phyloP scores from a whole-genome alignment of 768 basidiomycete species.

The Suillus variegatus region DNA sequence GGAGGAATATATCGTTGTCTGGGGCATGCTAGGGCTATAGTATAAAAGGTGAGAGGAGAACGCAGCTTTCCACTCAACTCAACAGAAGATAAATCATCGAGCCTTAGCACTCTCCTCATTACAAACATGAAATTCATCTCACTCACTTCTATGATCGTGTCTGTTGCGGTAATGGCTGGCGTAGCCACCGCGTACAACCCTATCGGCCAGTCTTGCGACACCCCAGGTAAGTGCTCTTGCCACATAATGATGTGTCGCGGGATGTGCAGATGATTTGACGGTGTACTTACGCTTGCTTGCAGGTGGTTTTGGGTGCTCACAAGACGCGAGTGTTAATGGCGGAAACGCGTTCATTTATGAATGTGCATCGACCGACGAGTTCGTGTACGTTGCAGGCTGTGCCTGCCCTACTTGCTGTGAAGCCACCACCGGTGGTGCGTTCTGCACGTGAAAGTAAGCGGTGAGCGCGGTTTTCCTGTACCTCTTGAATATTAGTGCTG shows the following conservation, averaged over 20 bases:
- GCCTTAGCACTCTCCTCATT: background rate
- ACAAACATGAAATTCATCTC: constrained; percentile 1
- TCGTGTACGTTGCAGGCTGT: background rate
- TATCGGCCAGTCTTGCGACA: constrained; percentile 2
- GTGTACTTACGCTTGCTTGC: background rate
- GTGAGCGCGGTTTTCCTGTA: background rate
- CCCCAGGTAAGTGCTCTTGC: background rate
- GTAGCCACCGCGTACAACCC: background rate
- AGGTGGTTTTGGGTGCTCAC: background rate
- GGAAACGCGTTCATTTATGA: constrained; percentile 3
- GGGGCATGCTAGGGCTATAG: background rate
- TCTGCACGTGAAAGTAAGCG: background rate
- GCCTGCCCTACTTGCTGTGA: background rate
- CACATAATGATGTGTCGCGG: background rate
- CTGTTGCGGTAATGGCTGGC: constrained; percentile 2
- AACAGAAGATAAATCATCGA: background rate
- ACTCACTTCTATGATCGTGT: constrained; percentile 2
- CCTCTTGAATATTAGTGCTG: background rate
- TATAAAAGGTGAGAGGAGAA: background rate
- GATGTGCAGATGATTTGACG: background rate
- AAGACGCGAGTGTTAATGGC: background rate
- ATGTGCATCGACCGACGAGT: background rate
- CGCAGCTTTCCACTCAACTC: background rate
- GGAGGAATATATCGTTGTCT: background rate
- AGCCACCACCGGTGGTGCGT: background rate